A percentile compares a stretch with the other conserved stretches of the same genome.
Conservation (phyloP, 352 stramenopile genomes). For the Pythium chondricola region DNA sequence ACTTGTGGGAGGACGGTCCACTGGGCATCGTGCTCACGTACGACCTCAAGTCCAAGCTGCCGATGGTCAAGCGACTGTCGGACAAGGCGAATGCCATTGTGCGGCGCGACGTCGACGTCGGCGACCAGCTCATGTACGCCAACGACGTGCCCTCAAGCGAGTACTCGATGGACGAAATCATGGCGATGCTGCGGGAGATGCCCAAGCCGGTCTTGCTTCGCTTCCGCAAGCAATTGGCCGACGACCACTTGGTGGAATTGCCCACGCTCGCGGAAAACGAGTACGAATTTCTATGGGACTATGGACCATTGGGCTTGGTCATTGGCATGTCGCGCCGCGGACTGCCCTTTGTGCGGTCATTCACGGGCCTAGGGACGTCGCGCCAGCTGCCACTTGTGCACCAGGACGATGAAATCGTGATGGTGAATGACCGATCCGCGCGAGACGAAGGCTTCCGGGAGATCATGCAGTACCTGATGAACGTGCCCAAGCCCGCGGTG, state of each 20-base stretch:
- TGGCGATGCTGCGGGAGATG: slow-evolving; percentile 68
- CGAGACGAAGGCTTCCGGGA: slow-evolving; percentile 56
- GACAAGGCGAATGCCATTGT: slow-evolving; percentile 49
- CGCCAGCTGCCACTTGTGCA: slow-evolving; percentile 59
- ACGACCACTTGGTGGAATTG: slow-evolving; percentile 42
- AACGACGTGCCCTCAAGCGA: slow-evolving; percentile 68
- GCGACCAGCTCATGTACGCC: slow-evolving; percentile 74
- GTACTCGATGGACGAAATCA: slow-evolving; percentile 67
- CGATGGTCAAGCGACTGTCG: slow-evolving; percentile 73
- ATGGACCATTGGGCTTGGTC: slow-evolving; percentile 64
- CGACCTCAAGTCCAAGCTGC: slow-evolving; percentile 59
- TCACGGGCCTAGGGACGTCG: slow-evolving; percentile 77
- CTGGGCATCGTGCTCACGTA: slow-evolving; percentile 69
- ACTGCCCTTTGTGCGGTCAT: slow-evolving; percentile 69
- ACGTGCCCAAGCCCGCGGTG: slow-evolving; percentile 72
- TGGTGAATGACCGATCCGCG: slow-evolving; percentile 63
- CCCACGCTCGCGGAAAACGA: slow-evolving; percentile 52
- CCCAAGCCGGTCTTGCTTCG: slow-evolving; percentile 75
- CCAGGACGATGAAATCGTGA: slow-evolving; percentile 74
- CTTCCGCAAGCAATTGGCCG: slow-evolving; percentile 51
- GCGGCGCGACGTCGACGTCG: slow-evolving; percentile 35
- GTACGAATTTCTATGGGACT: slow-evolving; percentile 85
- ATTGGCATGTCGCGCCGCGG: slow-evolving; percentile 48
- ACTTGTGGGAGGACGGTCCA: slow-evolving; percentile 61
- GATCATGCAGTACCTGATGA: slow-evolving; percentile 85